Base-by-base conservation (phyloP, 2,329 filamentous ascomycete genomes). In the Dactylonectria macrodidyma region DNA sequence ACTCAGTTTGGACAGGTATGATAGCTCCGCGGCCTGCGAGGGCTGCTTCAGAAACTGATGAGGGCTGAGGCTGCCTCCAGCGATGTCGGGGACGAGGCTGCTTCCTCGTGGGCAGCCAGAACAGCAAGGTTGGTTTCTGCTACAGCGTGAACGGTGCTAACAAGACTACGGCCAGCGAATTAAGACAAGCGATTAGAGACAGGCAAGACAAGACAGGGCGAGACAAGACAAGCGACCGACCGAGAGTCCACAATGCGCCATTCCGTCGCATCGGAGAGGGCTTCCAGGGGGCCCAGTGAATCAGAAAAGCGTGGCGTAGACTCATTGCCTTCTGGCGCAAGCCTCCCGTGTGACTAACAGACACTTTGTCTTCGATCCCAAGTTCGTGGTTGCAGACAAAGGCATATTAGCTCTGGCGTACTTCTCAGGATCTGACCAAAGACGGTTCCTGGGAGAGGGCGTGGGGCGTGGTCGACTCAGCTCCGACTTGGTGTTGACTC, bases 61-160 rank as follows among this genome's bases (percentile, higher is more conserved):
- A 12, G 24, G 12, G 7, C 57, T 60, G 2, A 70, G 56, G 12
- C 19, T 26, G 14, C 63, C 63, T 22, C 51, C 51, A 22, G 19
- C 36, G 62, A 64, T 16, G 51, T 44, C 48, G 24, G 55, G 50
- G 22, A 62, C 54, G 7, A 61, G 3, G 33, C 59, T 14, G 67
- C 64, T 6, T 64, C 51, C 34, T 69, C 64, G 16, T 50, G 66
- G n/a, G 68, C 51, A 52, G 66, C 55, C 46, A 68, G 30, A 22
- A 55, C 67, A 36, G 58, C 60, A 46, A 68, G 59, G 55, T 63
- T 63, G 3, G 59, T 54, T 6, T 62, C 59, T 34, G 62, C 30
- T 4, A 65, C 60, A 22, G 64, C 63, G 33, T 64, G 64, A 33
- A 69, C 26, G 22, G 62, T 58, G 33, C 50, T 70, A 55, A 30